phyloP scores from a whole-genome alignment of 805 yeast genomes.

The Saccharomycopsis synnaedendra region DNA sequence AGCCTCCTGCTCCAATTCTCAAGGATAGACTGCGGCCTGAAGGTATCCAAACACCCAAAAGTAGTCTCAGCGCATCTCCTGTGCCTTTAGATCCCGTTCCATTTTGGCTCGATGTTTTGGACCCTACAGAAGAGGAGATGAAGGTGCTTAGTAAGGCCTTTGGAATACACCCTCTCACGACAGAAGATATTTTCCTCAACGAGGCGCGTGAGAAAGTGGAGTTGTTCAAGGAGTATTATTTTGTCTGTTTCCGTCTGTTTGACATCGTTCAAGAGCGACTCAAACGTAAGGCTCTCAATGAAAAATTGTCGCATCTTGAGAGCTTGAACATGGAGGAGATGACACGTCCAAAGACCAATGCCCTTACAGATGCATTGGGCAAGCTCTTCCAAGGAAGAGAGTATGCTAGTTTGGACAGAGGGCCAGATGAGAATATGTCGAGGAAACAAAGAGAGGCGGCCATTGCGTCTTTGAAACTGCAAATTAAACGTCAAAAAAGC shows the following conservation, averaged over 20 bases:
- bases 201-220: slow-evolving; percentile 96
- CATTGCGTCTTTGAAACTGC: slow-evolving; percentile 1
- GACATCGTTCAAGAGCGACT: slow-evolving; percentile 69
- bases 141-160: slow-evolving; percentile 81
- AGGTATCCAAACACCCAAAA: slow-evolving; percentile 5
- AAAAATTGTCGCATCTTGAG: slow-evolving; percentile 22
- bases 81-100: slow-evolving; percentile 37
- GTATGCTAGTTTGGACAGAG: slow-evolving; percentile 1
- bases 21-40: slow-evolving; percentile 9
- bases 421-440: not conserved
- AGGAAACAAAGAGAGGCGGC: not conserved
- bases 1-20: slow-evolving; percentile 13
- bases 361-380: slow-evolving; percentile 1
- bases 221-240: slow-evolving; percentile 78
- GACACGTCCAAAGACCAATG: not conserved
- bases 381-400: slow-evolving; percentile 2
- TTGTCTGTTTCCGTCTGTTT: slow-evolving; percentile 80
- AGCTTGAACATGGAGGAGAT: slow-evolving; percentile 8
- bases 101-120: slow-evolving; percentile 87
- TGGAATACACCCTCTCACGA: slow-evolving; percentile 91
- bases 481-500: slow-evolving; percentile 6
- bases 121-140: slow-evolving; percentile 96
- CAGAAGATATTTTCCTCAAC: slow-evolving; percentile 88
- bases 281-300: slow-evolving; percentile 20
- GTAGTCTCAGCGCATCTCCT: not conserved